Percentiles rank a stretch among this genome's conserved stretches.
phyloP scores from a whole-genome alignment of 2,329 filamentous ascomycete genomes.

The Fusarium bactridioides region DNA sequence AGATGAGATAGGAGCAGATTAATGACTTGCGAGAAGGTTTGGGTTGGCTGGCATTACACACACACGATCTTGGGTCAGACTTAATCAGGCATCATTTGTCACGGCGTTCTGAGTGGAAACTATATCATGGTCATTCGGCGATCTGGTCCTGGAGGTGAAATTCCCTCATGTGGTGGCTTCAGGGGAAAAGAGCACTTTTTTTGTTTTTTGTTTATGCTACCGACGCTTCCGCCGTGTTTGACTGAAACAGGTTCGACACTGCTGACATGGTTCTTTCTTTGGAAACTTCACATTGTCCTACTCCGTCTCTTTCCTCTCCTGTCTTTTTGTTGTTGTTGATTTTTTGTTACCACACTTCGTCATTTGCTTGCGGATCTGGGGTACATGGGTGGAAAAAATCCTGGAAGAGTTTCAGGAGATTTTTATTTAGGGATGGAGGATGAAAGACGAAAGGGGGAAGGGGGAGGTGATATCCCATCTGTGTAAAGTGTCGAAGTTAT shows the following conservation, averaged over 20 bases:
- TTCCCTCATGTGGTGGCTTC: constrained; percentile 43
- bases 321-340: constrained; percentile 26
- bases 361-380: constrained; percentile 15
- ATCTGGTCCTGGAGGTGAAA: constrained; percentile 45
- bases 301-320: constrained; percentile 28
- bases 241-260: constrained; percentile 21
- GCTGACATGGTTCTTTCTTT: constrained; percentile 26
- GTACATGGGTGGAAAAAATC: constrained; percentile 14
- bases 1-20: constrained; percentile 67
- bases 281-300: constrained; percentile 12
- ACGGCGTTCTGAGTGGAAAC: constrained; percentile 50
- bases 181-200: constrained; percentile 45
- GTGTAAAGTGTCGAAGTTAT: constrained; percentile 36
- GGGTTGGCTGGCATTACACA: constrained; percentile 40
- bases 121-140: constrained; percentile 54
- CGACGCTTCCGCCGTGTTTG: constrained; percentile 28
- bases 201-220: constrained; percentile 34
- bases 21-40: constrained; percentile 37
- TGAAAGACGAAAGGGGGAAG: not conserved
- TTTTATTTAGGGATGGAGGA: constrained; percentile 30
- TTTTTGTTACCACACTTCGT: constrained; percentile 15
- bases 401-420: constrained; percentile 18
- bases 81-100: constrained; percentile 52
- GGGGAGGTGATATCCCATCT: constrained; percentile 12
- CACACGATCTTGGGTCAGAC: constrained; percentile 44